phyloP scores from a whole-genome alignment of 352 stramenopile genomes.

The Blastocystis sp. region DNA sequence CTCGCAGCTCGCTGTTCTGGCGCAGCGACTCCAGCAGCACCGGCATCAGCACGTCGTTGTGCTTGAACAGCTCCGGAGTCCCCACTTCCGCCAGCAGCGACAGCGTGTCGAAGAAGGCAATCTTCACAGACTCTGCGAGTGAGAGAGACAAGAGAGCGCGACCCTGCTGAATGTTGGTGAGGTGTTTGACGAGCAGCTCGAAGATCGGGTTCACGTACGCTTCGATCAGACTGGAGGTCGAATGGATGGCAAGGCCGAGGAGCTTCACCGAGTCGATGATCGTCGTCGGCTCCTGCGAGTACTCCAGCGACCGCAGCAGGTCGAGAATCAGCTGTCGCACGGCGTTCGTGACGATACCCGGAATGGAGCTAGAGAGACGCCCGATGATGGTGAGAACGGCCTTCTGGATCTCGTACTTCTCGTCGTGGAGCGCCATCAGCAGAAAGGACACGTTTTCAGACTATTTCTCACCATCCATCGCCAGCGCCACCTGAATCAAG shows the following conservation, averaged over 20 bases:
- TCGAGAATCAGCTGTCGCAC: slow-evolving; percentile 82
- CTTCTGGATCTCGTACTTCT: slow-evolving; percentile 76
- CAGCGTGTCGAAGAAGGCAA: slow-evolving; percentile 48
- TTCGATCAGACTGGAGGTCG: slow-evolving; percentile 57
- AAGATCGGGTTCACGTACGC: slow-evolving; percentile 53
- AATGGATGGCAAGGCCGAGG: slow-evolving; percentile 63
- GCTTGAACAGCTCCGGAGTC: slow-evolving; percentile 50
- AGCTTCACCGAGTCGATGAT: slow-evolving; percentile 77
- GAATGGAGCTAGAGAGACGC: slow-evolving; percentile 81
- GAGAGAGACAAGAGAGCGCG: neutral
- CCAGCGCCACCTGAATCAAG: neutral
- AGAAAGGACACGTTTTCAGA: slow-evolving; percentile 74
- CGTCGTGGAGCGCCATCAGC: slow-evolving; percentile 88
- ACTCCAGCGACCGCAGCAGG: slow-evolving; percentile 83
- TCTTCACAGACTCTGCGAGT: slow-evolving; percentile 28
- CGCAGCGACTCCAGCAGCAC: slow-evolving; percentile 58
- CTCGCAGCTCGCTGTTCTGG: slow-evolving; percentile 56
- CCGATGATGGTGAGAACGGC: slow-evolving; percentile 81
- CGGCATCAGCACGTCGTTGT: slow-evolving; percentile 57
- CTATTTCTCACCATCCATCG: neutral
- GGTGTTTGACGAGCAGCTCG: slow-evolving; percentile 38
- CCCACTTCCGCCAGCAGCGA: slow-evolving; percentile 43
- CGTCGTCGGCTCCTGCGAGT: slow-evolving; percentile 73
- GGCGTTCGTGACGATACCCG: slow-evolving; percentile 82
- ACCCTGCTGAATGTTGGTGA: slow-evolving; percentile 45